Percentiles rank a stretch among this genome's conserved stretches.
These are phyloP conservation scores for Colletotrichum sp. DNA, from an alignment of 2,329 filamentous ascomycete species.

Conservation along the genomic window DNA sequence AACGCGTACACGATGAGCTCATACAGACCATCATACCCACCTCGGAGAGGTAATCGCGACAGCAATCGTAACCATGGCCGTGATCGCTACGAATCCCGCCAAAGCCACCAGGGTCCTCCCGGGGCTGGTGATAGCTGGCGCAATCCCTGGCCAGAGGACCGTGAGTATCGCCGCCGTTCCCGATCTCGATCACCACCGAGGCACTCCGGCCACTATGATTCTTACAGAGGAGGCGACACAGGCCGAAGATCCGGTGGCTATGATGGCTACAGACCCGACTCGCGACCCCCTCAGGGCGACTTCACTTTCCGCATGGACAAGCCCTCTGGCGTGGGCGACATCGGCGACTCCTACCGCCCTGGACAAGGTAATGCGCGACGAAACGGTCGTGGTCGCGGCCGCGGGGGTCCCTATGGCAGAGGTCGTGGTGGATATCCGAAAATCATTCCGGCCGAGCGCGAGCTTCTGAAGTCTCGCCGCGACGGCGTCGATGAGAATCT, in stretches of 20 bases:
- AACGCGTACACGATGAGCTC: constrained; percentile 20
- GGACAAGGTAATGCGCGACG: constrained; percentile 13
- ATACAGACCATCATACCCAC: constrained; percentile 16
- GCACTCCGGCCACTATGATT: constrained; percentile 1
- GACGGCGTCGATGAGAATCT: constrained; percentile 48
- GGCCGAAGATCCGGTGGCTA: constrained; percentile 13
- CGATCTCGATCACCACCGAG: constrained; percentile 9
- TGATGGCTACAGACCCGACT: constrained; percentile 41
- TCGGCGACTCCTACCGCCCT: constrained; percentile 36
- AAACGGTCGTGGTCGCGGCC: constrained; percentile 7
- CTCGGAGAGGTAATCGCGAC: constrained; percentile 9
- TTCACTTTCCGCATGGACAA: constrained; percentile 63
- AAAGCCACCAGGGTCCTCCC: neutral
- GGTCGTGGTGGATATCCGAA: constrained; percentile 26
- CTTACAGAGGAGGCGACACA: constrained; percentile 12
- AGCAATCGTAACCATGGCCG: constrained; percentile 5
- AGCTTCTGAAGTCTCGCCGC: constrained; percentile 46
- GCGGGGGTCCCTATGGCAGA: constrained; percentile 30
- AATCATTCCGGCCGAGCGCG: constrained; percentile 51
- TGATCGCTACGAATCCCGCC: neutral
- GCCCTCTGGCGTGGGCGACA: constrained; percentile 51
- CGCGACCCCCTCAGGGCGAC: constrained; percentile 46
- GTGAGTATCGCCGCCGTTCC: constrained; percentile 14
- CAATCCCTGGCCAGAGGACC: constrained; percentile 17
- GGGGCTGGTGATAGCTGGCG: constrained; percentile 3